A percentile compares a stretch with the other conserved stretches of the same genome.
Evolutionary conservation across 371 early-diverging fungal species (phyloP).

Genomic region (Mortierella sp.): DNA sequence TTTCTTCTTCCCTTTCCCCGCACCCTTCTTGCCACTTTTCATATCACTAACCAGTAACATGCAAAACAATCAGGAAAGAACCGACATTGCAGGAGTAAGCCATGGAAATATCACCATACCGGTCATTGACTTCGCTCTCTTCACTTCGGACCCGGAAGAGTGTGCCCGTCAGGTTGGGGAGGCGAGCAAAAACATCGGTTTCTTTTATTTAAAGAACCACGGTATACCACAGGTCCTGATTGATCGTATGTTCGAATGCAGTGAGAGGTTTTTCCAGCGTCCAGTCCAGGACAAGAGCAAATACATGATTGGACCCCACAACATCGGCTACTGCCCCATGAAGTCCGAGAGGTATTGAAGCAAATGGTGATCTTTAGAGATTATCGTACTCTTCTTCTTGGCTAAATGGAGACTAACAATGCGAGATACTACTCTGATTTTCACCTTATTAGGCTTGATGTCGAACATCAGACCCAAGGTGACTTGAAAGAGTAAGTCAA

Average conservation of each 20-base stretch:
- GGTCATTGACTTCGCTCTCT: constrained; percentile 63
- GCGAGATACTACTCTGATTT: no score
- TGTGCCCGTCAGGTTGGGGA: constrained; percentile 60
- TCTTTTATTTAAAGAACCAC: constrained; percentile 73
- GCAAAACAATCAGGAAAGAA: not conserved
- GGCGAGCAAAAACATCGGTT: constrained; percentile 70
- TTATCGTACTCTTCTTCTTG: no score
- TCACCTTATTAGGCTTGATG: constrained; percentile 61
- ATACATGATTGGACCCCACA: constrained; percentile 24
- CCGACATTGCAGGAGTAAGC: not conserved
- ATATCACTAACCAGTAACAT: not conserved
- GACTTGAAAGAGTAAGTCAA: constrained; percentile 72
- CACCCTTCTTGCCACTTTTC: no score
- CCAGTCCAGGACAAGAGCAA: constrained; percentile 22
- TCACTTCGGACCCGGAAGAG: constrained; percentile 48
- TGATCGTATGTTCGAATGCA: constrained; percentile 64
- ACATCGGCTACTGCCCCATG: constrained; percentile 26
- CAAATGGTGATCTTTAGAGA: no score
- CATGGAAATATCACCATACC: constrained; percentile 53
- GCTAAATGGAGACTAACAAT: no score
- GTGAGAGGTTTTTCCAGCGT: constrained; percentile 36
- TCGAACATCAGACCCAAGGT: constrained; percentile 64
- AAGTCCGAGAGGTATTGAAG: constrained; percentile 66
- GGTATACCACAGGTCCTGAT: constrained; percentile 60
- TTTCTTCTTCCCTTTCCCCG: no score